Percentiles rank a stretch among this genome's conserved stretches.
These are phyloP conservation scores for Guyanaporus albipodus DNA, from an alignment of 768 basidiomycete genomes.

Conservation along the genomic window DNA sequence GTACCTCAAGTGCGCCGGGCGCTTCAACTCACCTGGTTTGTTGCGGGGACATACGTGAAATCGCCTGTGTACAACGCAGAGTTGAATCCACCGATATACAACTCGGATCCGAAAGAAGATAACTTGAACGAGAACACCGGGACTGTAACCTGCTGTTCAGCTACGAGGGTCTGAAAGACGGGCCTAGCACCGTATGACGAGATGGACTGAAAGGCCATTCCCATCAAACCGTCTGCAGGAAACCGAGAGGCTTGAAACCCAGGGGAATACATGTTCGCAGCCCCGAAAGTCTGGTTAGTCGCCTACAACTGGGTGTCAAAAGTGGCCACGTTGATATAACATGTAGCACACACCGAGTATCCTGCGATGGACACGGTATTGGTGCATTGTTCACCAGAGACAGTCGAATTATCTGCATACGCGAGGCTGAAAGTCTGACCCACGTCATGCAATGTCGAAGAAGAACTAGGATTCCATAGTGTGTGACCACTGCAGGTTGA, in stretches of 20 bases:
- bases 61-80: conserved; percentile 34
- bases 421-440: conserved; percentile 23
- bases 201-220: conserved; percentile 30
- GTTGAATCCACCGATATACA: conserved; percentile 42
- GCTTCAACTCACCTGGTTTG: conserved; percentile 15
- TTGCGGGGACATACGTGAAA: conserved; percentile 32
- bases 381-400: conserved; percentile 34
- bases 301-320: conserved; percentile 9
- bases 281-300: conserved; percentile 9
- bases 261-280: conserved; percentile 4
- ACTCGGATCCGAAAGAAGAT: conserved; percentile 25
- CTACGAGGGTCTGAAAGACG: conserved; percentile 29
- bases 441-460: conserved; percentile 26
- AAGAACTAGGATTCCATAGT: conserved; percentile 19
- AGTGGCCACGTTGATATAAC: neutral
- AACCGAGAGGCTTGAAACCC: neutral
- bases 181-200: conserved; percentile 28
- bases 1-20: too few relatives aligned
- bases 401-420: conserved; percentile 38
- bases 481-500: conserved; percentile 28
- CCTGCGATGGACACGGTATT: conserved; percentile 25
- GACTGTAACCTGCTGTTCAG: conserved; percentile 9
- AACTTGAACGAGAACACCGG: conserved; percentile 28
- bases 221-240: conserved; percentile 19
- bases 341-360: neutral